Conservation (phyloP, 257 asterid species). For the Lithospermum erythrorhizon region DNA sequence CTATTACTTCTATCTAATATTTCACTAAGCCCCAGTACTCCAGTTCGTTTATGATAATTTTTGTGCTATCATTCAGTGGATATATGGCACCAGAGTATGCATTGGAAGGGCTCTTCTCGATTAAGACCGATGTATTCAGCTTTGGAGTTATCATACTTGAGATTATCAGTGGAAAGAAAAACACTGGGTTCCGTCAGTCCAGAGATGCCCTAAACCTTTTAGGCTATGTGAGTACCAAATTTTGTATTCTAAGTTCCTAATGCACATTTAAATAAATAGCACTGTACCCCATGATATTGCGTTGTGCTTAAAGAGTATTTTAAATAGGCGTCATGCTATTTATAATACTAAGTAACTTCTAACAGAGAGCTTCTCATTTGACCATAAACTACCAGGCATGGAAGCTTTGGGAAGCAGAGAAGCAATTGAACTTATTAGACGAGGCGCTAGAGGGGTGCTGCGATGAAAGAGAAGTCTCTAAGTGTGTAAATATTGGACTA, state of each 20-base stretch:
- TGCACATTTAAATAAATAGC: too few relatives aligned
- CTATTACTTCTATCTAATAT: too few relatives aligned
- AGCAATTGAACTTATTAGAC: constrained; percentile 12
- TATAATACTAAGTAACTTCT: too few relatives aligned
- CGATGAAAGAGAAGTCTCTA: constrained; percentile 9
- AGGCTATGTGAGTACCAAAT: constrained; percentile 19
- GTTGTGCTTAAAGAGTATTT: too few relatives aligned
- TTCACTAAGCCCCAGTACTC: neutral
- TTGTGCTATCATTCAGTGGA: constrained; percentile 9
- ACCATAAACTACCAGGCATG: constrained; percentile 16
- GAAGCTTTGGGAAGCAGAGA: constrained; percentile 22
- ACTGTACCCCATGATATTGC: too few relatives aligned
- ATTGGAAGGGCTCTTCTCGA: constrained; percentile 15
- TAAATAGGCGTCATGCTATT: too few relatives aligned
- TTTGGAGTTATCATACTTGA: constrained; percentile 25
- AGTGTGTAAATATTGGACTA: constrained; percentile 20
- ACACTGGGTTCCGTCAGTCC: constrained; percentile 15
- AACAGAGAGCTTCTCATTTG: neutral
- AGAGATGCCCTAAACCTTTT: constrained; percentile 18
- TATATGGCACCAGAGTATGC: constrained; percentile 30
- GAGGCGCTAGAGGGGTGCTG: constrained; percentile 6
- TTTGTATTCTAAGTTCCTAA: neutral
- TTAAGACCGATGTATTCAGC: constrained; percentile 22
- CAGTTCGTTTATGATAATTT: neutral
- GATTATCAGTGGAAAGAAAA: constrained; percentile 20